These are phyloP conservation scores for Backusella liffmaniae DNA, from an alignment of 192 early-diverging fungal species.

Conservation along the genomic window DNA sequence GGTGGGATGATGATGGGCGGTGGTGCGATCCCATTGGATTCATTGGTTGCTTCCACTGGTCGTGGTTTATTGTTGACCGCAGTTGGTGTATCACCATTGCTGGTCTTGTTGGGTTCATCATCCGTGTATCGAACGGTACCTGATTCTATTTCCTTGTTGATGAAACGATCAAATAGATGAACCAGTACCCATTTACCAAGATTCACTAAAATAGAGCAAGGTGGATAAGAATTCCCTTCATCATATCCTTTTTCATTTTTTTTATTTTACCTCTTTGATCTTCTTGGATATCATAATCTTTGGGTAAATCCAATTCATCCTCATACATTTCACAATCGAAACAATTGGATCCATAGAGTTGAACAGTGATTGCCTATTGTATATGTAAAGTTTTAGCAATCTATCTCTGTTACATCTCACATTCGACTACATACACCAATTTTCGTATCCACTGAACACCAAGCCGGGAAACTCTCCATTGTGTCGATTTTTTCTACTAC, in stretches of 20 bases:
- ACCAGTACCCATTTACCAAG: conserved; percentile 83
- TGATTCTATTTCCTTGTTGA: conserved; percentile 29
- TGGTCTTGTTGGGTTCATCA: not conserved
- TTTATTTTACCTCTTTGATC: conserved; percentile 64
- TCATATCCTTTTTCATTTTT: not conserved
- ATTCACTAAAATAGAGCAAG: conserved; percentile 53
- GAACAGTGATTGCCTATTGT: conserved; percentile 71
- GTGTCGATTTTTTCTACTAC: conserved; percentile 57
- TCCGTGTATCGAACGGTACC: not conserved
- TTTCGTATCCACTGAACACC: conserved; percentile 92
- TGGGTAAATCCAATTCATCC: conserved; percentile 64
- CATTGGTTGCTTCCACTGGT: not conserved
- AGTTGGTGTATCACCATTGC: not conserved
- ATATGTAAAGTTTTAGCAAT: not conserved
- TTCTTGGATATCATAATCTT: conserved; percentile 53
- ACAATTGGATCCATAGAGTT: conserved; percentile 74
- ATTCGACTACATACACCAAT: conserved; percentile 62
- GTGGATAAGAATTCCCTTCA: not conserved
- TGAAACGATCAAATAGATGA: conserved; percentile 66
- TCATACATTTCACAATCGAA: conserved; percentile 91
- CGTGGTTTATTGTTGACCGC: not conserved
- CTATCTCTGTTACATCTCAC: not conserved
- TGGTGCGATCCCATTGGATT: not conserved
- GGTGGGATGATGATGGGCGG: not conserved
- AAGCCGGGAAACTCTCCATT: conserved; percentile 77